A percentile compares a stretch with the other conserved stretches of the same genome.
Evolutionary conservation across 2,329 filamentous ascomycete genomes (phyloP).

Genomic region (Didymella keratinophila): DNA sequence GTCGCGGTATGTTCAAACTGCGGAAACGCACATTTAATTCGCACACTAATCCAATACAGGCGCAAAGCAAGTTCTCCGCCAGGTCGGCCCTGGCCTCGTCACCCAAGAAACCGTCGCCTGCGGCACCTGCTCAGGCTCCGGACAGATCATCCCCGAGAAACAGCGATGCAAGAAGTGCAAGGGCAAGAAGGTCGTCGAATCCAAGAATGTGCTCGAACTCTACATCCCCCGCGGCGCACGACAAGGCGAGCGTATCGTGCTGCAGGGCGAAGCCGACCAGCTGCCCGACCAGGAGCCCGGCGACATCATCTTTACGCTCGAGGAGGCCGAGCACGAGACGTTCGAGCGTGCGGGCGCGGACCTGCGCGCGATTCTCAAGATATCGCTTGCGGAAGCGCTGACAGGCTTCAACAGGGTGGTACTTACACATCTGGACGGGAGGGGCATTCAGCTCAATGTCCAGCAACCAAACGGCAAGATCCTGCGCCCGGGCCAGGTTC

Average conservation of each 20-base stretch:
- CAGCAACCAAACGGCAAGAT: slow-evolving; percentile 76
- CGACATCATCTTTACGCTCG: slow-evolving; percentile 88
- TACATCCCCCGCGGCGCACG: slow-evolving; percentile 87
- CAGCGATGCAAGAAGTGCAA: slow-evolving; percentile 99
- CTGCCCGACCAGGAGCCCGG: slow-evolving; percentile 86
- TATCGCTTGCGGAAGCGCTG: slow-evolving; percentile 84
- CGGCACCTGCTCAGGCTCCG: slow-evolving; percentile 83
- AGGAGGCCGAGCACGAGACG: slow-evolving; percentile 79
- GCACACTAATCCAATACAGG: slow-evolving; percentile 55
- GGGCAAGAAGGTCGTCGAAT: slow-evolving; percentile 82
- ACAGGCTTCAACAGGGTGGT: slow-evolving; percentile 91
- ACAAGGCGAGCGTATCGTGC: slow-evolving; percentile 85
- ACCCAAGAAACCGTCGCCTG: slow-evolving; percentile 82
- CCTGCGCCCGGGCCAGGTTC: slow-evolving; percentile 80
- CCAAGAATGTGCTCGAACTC: slow-evolving; percentile 93
- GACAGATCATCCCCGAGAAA: slow-evolving; percentile 90
- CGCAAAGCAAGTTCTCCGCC: slow-evolving; percentile 76
- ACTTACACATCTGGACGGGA: slow-evolving; percentile 89
- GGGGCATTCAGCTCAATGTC: slow-evolving; percentile 83
- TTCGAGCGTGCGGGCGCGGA: slow-evolving; percentile 88
- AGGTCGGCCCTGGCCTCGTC: slow-evolving; percentile 85
- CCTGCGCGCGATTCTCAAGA: slow-evolving; percentile 78
- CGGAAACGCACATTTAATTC: not conserved
- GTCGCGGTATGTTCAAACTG: slow-evolving; percentile 63
- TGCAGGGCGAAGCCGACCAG: slow-evolving; percentile 95